phyloP scores from a whole-genome alignment of 257 asterid genomes.

The Solanum paucissectum region DNA sequence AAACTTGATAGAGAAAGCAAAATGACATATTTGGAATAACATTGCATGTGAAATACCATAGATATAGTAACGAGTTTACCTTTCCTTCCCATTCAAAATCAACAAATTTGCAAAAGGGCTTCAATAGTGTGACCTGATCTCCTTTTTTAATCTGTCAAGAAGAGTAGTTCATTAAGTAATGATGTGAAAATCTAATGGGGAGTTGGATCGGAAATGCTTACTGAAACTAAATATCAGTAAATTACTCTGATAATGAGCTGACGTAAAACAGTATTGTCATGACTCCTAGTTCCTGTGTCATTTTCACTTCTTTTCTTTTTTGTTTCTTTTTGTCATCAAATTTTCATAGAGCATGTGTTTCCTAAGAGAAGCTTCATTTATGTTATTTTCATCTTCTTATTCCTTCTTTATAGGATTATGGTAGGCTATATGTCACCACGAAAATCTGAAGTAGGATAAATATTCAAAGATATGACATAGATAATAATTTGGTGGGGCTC shows the following conservation, averaged over 20 bases:
- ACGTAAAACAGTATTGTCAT: background rate
- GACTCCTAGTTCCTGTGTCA: background rate
- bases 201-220: background rate
- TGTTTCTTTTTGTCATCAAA: background rate
- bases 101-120: too few species aligned
- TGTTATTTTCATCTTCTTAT: background rate
- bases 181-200: background rate
- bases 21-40: background rate
- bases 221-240: background rate
- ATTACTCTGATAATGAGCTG: background rate
- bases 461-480: background rate
- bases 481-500: background rate
- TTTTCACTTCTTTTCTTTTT: background rate
- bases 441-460: background rate
- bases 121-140: too few species aligned
- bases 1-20: background rate
- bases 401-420: background rate
- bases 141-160: background rate
- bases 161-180: background rate
- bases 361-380: background rate
- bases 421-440: background rate
- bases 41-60: background rate
- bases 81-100: too few species aligned
- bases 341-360: background rate
- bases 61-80: background rate